phyloP scores from a whole-genome alignment of 352 stramenopile genomes.

The Phytophthora uliginosa region DNA sequence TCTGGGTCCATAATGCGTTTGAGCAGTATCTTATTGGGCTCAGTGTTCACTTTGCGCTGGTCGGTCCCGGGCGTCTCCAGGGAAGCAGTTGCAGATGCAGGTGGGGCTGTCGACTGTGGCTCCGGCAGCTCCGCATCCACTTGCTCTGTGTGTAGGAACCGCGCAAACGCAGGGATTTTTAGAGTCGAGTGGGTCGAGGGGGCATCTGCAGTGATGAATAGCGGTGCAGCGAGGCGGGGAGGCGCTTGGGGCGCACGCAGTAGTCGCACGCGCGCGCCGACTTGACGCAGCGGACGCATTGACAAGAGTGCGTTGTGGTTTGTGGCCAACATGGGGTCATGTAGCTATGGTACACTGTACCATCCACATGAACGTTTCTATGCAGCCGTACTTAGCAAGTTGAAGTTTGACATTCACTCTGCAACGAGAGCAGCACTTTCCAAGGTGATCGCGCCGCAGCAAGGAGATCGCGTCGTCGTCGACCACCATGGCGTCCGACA shows the following conservation, averaged over 20 bases:
- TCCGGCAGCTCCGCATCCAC: background rate
- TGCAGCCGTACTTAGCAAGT: constrained; percentile 19
- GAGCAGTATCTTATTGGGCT: constrained; percentile 3
- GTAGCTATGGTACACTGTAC: constrained; percentile 22
- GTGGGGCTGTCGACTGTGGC: background rate
- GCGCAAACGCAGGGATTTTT: background rate
- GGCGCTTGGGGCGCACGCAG: constrained; percentile 10
- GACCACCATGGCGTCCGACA: constrained; percentile 25
- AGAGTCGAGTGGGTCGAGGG: too few relatives aligned
- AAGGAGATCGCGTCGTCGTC: background rate
- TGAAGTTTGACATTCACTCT: constrained; percentile 1
- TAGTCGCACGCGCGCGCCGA: constrained; percentile 17
- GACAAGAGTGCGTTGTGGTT: constrained; percentile 1
- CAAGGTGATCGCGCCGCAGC: background rate
- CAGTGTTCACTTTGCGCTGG: background rate
- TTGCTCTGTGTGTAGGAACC: constrained; percentile 24
- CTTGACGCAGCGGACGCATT: constrained; percentile 25
- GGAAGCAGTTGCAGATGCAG: background rate
- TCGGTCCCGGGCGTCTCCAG: background rate
- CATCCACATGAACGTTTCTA: constrained; percentile 1
- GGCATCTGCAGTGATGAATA: background rate
- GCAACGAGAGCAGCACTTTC: background rate
- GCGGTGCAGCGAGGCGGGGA: background rate
- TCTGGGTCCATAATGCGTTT: constrained; percentile 8
- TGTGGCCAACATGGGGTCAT: background rate